phyloP scores from a whole-genome alignment of 2,329 filamentous ascomycete genomes.

The Colletotrichum scovillei region DNA sequence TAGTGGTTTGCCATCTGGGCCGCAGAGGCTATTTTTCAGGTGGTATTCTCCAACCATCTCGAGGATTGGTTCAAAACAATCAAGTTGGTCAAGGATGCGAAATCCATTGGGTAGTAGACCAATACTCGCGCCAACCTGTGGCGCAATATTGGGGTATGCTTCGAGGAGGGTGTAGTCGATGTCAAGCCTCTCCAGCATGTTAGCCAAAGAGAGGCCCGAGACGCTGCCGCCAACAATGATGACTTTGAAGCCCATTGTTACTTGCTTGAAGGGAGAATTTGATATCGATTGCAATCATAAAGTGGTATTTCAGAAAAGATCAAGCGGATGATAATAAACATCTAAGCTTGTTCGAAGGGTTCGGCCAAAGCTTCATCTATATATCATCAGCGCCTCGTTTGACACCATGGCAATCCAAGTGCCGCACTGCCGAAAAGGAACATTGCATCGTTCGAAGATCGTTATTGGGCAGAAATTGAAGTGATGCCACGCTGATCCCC shows the following conservation, averaged over 20 bases:
- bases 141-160: conserved; percentile 51
- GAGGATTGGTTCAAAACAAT: conserved; percentile 43
- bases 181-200: conserved; percentile 53
- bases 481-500: too few relatives aligned
- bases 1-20: conserved; percentile 33
- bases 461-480: too few relatives aligned
- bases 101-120: conserved; percentile 53
- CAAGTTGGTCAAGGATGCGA: conserved; percentile 61
- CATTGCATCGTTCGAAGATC: too few relatives aligned
- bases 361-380: too few relatives aligned
- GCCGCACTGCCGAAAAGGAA: too few relatives aligned
- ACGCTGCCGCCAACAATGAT: conserved; percentile 62
- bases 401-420: too few relatives aligned
- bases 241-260: conserved; percentile 46
- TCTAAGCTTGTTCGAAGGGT: too few relatives aligned
- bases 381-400: too few relatives aligned
- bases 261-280: too few relatives aligned
- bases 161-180: conserved; percentile 64
- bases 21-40: not conserved
- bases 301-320: too few relatives aligned
- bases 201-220: conserved; percentile 50
- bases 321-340: too few relatives aligned
- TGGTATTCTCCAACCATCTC: conserved; percentile 36
- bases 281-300: too few relatives aligned
- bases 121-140: conserved; percentile 60